Evolutionary conservation across 768 basidiomycete genomes (phyloP).

Genomic region (Hericium erinaceus): DNA sequence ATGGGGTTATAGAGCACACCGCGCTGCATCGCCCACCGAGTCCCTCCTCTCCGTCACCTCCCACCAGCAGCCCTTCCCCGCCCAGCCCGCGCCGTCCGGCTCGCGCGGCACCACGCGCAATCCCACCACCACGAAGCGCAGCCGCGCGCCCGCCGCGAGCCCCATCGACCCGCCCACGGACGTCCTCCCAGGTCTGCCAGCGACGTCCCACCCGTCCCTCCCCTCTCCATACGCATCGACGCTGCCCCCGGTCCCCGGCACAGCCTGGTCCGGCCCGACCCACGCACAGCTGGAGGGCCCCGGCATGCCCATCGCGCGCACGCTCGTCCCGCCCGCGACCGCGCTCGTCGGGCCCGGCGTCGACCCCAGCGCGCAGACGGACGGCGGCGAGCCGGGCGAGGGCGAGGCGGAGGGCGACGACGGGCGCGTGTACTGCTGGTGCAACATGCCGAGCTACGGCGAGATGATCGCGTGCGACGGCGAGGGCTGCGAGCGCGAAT

Average conservation of each 20-base stretch:
- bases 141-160: constrained; percentile 6
- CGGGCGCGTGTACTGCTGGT: constrained; percentile 73
- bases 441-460: constrained; percentile 76
- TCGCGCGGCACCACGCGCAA: constrained; percentile 20
- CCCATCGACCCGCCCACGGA: constrained; percentile 8
- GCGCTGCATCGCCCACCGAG: constrained; percentile 61
- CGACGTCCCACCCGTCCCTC: background rate
- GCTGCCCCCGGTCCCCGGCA: constrained; percentile 23
- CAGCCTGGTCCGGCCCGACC: constrained; percentile 25
- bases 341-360: constrained; percentile 27
- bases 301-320: constrained; percentile 63
- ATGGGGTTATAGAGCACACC: constrained; percentile 39
- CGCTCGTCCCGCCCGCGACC: constrained; percentile 24
- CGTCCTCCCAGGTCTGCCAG: background rate
- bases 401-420: constrained; percentile 52
- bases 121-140: constrained; percentile 25
- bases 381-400: constrained; percentile 34
- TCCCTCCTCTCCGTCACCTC: constrained; percentile 67
- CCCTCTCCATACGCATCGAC: constrained; percentile 10
- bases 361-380: constrained; percentile 36
- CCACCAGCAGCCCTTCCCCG: constrained; percentile 35
- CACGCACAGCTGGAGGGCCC: constrained; percentile 63
- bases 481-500: constrained; percentile 71
- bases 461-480: constrained; percentile 96
- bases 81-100: constrained; percentile 18